A percentile compares a stretch with the other conserved stretches of the same genome.
phyloP scores from a whole-genome alignment of 2,329 filamentous ascomycete species.

The Tympanopsis confertula region DNA sequence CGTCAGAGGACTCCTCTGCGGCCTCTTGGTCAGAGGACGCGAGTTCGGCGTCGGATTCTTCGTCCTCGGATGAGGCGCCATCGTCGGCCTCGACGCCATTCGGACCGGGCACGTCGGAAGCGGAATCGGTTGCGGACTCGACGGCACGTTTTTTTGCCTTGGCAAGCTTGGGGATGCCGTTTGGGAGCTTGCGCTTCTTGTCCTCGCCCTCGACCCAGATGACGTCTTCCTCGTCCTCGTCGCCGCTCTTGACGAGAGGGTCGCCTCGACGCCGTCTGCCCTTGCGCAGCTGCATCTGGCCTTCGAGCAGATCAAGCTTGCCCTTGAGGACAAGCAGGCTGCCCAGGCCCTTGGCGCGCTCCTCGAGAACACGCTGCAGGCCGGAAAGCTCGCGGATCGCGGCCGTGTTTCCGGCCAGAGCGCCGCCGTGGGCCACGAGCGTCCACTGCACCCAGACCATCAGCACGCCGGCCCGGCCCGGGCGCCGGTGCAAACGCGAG shows the following conservation, averaged over 20 bases:
- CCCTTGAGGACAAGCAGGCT: slow-evolving; percentile 82
- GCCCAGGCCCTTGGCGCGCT: slow-evolving; percentile 71
- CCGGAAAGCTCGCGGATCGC: slow-evolving; percentile 66
- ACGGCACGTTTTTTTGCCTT: slow-evolving; percentile 21
- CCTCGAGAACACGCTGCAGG: slow-evolving; percentile 76
- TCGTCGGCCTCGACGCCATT: slow-evolving; percentile 43
- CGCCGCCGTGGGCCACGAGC: slow-evolving; percentile 81
- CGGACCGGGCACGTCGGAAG: slow-evolving; percentile 43
- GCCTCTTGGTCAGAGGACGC: slow-evolving; percentile 33
- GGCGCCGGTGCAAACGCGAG: slow-evolving; percentile 73
- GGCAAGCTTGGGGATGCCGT: slow-evolving; percentile 20
- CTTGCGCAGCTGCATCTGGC: slow-evolving; percentile 72
- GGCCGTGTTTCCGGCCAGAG: slow-evolving; percentile 75
- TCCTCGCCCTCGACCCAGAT: slow-evolving; percentile 82
- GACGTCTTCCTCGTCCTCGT: slow-evolving; percentile 60
- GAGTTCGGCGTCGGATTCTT: slow-evolving; percentile 28
- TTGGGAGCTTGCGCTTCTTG: slow-evolving; percentile 30
- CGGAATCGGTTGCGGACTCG: slow-evolving; percentile 37
- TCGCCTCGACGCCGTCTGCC: slow-evolving; percentile 27
- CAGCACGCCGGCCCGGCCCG: slow-evolving; percentile 77
- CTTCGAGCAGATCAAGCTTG: slow-evolving; percentile 85
- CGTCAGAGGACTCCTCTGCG: slow-evolving; percentile 39
- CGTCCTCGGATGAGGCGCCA: slow-evolving; percentile 33
- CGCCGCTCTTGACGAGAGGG: slow-evolving; percentile 38
- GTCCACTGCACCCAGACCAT: slow-evolving; percentile 97